phyloP scores from a whole-genome alignment of 1,284 basidiomycete species.

The Tilletia caries region DNA sequence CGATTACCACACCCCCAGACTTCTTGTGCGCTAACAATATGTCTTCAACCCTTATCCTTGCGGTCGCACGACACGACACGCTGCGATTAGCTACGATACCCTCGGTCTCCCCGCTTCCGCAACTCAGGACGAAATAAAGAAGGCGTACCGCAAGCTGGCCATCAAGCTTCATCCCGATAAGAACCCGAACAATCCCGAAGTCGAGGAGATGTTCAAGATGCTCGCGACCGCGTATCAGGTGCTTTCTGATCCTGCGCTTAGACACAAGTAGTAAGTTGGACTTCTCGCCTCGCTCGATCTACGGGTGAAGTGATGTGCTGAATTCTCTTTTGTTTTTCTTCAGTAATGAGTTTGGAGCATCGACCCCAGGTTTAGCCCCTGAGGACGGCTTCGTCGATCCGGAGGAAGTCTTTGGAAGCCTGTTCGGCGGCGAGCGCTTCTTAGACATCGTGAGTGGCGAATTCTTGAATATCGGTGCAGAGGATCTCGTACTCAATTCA shows the following conservation, averaged over 20 bases:
- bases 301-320: no score
- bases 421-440: conserved; percentile 70
- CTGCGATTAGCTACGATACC: conserved; percentile 58
- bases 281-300: background rate
- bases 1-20: background rate
- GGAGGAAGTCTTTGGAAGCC: conserved; percentile 73
- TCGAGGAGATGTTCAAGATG: conserved; percentile 68
- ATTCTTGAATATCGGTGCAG: no score
- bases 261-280: conserved; percentile 68
- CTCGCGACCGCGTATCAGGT: conserved; percentile 62
- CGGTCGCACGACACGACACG: no score
- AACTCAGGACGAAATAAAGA: conserved; percentile 83
- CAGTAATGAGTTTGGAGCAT: conserved; percentile 68
- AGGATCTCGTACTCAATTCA: background rate
- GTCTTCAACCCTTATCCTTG: no score
- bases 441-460: conserved; percentile 62
- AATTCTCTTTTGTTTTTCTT: conserved; percentile 2
- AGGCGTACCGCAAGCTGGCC: conserved; percentile 87
- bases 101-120: conserved; percentile 72
- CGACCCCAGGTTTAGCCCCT: conserved; percentile 45
- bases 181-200: conserved; percentile 86
- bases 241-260: conserved; percentile 76
- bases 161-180: conserved; percentile 76
- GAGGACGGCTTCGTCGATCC: conserved; percentile 62
- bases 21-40: no score